These are phyloP conservation scores for Allantophomopsis lycopodina DNA, from an alignment of 2,329 filamentous ascomycete genomes.

Conservation along the genomic window DNA sequence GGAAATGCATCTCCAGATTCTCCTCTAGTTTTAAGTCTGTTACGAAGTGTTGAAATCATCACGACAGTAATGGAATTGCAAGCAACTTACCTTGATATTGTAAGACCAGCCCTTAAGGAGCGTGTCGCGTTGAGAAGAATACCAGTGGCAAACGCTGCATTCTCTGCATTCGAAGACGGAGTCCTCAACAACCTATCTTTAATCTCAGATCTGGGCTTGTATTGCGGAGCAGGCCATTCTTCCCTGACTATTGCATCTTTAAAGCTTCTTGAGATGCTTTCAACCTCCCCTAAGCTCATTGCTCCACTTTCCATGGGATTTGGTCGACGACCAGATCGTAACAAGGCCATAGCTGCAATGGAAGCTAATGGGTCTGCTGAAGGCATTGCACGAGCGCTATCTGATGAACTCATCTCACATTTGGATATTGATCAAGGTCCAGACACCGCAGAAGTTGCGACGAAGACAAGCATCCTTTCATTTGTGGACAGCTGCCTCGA, in stretches of 20 bases:
- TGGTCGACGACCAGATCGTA: constrained; percentile 46
- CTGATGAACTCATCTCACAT: constrained; percentile 49
- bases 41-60: constrained; percentile 74
- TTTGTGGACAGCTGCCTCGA: constrained; percentile 73
- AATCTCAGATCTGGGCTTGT: constrained; percentile 72
- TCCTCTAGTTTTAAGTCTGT: constrained; percentile 64
- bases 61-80: constrained; percentile 75
- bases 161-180: constrained; percentile 86
- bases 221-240: constrained; percentile 73
- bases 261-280: constrained; percentile 72
- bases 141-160: constrained; percentile 59
- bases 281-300: constrained; percentile 69
- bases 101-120: constrained; percentile 63
- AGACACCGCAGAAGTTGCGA: constrained; percentile 59
- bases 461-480: constrained; percentile 74
- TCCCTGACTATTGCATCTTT: constrained; percentile 70
- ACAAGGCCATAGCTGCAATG: constrained; percentile 79
- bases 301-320: constrained; percentile 44
- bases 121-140: constrained; percentile 43
- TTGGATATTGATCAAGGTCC: constrained; percentile 63
- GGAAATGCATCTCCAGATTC: constrained; percentile 63
- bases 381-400: constrained; percentile 62
- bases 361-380: constrained; percentile 70
- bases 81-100: constrained; percentile 80
- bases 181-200: constrained; percentile 68